Base-by-base conservation (phyloP, 441 rosid genomes). In the Macaranga tanarius region DNA sequence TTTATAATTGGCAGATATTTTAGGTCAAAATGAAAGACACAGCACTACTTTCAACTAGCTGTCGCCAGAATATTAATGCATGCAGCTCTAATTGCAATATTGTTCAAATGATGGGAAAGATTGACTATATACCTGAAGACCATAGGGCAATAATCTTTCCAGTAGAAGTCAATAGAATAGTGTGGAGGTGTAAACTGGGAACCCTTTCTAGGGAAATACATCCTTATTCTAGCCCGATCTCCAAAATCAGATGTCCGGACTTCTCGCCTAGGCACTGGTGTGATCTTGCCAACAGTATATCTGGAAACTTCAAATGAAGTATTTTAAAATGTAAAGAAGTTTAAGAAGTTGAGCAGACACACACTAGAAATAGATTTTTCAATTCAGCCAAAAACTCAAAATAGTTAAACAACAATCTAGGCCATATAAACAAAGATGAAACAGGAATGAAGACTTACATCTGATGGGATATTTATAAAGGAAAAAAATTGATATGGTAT, bases 131-230 rank as follows among this genome's bases (percentile, higher is more conserved):
- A 95, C 99, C 99, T 93, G 87, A 95, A 95, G 81, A 93, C 99
- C 99, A 92, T 93, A 50, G 99, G 99, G 79, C 97, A 93, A 73
- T 95, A 93, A 79, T 95, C 99, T 82, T 92, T 95, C 99, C 99
- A 93, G 69, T 80, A 79, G 72, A 95, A 95, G 84, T 91, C 96
- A 71, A 91, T 66, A 34, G 99, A 91, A 77, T 86, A 77, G 83
- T 93, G 99, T 0, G 94, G 88, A 73, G 98, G 99, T 47, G 99
- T 95, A 70, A 90, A 88, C 84, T 86, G 96, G 62, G 96, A 95
- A 73, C 99, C 99, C 62, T 81, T 84, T 74, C 79, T 81, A 25
- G 98, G 99, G 73, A 95, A 95, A 77, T 81, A 89, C 99, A 92
- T 93, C 74, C 92, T 84, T 84, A 91, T 92, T 81, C 99, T 84